Conservation (phyloP, 768 basidiomycete species). For the Termitomyces sp. region DNA sequence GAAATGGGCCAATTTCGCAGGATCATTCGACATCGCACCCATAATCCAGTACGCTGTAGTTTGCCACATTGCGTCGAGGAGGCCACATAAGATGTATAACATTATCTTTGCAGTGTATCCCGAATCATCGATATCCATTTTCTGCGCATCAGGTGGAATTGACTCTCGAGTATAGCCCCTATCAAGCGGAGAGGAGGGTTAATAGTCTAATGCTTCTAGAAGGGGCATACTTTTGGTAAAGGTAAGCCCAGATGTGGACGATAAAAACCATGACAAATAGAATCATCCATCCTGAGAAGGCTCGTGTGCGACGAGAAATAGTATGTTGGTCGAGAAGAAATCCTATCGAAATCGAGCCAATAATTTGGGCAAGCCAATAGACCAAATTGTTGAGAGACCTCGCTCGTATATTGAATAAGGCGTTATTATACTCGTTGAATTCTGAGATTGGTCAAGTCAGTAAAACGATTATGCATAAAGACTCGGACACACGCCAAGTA, state of each 20-base stretch:
- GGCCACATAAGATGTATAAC: conserved; percentile 67
- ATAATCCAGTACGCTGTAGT: conserved; percentile 78
- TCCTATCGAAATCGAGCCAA: conserved; percentile 70
- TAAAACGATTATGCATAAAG: not conserved
- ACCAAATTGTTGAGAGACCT: conserved; percentile 72
- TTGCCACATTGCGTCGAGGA: conserved; percentile 84
- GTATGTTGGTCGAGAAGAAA: conserved; percentile 53
- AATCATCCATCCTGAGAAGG: conserved; percentile 62
- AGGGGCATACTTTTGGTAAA: conserved; percentile 56
- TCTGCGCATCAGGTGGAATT: conserved; percentile 28
- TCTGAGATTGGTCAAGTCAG: conserved; percentile 31
- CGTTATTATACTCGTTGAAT: conserved; percentile 77
- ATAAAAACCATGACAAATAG: conserved; percentile 60
- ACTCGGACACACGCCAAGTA: conserved; percentile 62
- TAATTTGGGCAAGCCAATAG: conserved; percentile 76
- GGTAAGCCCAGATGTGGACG: conserved; percentile 71
- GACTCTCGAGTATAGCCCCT: conserved; percentile 57
- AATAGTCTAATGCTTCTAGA: not conserved
- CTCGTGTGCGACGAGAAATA: conserved; percentile 60
- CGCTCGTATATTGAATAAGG: conserved; percentile 73
- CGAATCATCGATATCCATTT: conserved; percentile 55
- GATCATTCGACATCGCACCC: conserved; percentile 83
- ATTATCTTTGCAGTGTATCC: conserved; percentile 50
- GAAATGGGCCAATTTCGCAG: conserved; percentile 73
- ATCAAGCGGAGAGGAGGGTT: conserved; percentile 1